Evolutionary conservation across 2,329 filamentous ascomycete genomes (phyloP), one percentile per base, ranked within the genome.

Genomic region (Biscogniauxia sp.): DNA sequence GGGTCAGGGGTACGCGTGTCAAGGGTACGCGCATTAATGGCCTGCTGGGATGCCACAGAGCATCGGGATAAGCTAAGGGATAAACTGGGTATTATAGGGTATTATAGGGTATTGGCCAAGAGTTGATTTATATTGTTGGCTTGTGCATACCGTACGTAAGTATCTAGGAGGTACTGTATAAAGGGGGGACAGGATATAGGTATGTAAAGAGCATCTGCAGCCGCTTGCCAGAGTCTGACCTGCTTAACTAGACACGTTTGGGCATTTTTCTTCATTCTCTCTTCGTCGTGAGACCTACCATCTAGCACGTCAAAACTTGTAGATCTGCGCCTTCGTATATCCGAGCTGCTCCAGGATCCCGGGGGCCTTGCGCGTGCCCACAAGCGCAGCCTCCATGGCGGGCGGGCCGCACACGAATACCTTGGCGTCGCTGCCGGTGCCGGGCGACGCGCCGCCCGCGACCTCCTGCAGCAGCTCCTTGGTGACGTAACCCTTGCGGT

Each of bases 321-420:
- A 76, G 20, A 89, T 80, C 69, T 88, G 81, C 13, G 81, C 78
- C 69, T 83, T 84, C 13, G 66, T 71, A 68, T 85, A 87, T 0
- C 87, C 87, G 64, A 89, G 67, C 69, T 86, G 76, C 13, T 75
- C 73, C 68, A 90, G 66, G 32, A 88, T 77, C 0, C 87, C 87
- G 1, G 70, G 68, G 13, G 76, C 70, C 13, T 70, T 73, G 57
- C 75, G 74, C 49, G 75, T 75, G 4, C 83, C 84, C 2, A 83
- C 76, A 45, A 89, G 70, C 11, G 81, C 79, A 59, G 77, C 77
- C 72, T 90, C 85, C 87, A 91, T 90, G 0, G 80, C 79, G 1
- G 88, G 87, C 19, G 89, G 89, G 0, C 89, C 88, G 70, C 88
- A 90, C 1, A 91, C 78, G 68, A 90, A 88, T 0, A 91, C 84